phyloP scores from a whole-genome alignment of 768 basidiomycete species.

The Amanita inopinata region DNA sequence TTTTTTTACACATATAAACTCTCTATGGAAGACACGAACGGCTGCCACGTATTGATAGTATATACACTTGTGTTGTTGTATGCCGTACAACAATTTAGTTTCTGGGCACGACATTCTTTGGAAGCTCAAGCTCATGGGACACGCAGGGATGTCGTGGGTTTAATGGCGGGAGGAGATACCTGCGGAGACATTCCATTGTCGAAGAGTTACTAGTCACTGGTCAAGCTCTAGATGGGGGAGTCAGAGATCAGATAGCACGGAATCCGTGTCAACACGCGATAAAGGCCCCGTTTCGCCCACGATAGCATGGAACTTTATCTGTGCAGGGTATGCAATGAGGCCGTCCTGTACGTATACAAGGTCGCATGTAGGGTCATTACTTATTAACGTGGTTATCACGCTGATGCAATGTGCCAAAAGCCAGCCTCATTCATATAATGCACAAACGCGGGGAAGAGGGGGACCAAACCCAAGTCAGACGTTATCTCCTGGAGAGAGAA shows the following conservation, averaged over 20 bases:
- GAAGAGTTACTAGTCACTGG: too few species aligned
- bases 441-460: not conserved
- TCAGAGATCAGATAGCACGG: too few species aligned
- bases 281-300: not conserved
- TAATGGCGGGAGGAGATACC: too few species aligned
- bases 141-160: not conserved
- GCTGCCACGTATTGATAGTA: too few species aligned
- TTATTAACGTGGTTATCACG: slow-evolving; percentile 25
- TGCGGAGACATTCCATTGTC: too few species aligned
- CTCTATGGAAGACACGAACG: too few species aligned
- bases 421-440: slow-evolving; percentile 4
- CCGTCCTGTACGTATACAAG: not conserved
- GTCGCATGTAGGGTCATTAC: not conserved
- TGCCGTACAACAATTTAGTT: too few species aligned
- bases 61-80: not conserved
- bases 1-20: too few species aligned
- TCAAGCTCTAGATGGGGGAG: too few species aligned
- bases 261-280: too few species aligned
- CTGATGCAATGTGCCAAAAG: slow-evolving; percentile 19
- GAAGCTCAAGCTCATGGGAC: slow-evolving; percentile 1
- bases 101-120: not conserved
- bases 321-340: slow-evolving; percentile 3
- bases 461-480: not conserved
- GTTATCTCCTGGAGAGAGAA: not conserved
- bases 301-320: slow-evolving; percentile 7